phyloP scores from a whole-genome alignment of 2,329 filamentous ascomycete species.

The Grosmannia penicillata region DNA sequence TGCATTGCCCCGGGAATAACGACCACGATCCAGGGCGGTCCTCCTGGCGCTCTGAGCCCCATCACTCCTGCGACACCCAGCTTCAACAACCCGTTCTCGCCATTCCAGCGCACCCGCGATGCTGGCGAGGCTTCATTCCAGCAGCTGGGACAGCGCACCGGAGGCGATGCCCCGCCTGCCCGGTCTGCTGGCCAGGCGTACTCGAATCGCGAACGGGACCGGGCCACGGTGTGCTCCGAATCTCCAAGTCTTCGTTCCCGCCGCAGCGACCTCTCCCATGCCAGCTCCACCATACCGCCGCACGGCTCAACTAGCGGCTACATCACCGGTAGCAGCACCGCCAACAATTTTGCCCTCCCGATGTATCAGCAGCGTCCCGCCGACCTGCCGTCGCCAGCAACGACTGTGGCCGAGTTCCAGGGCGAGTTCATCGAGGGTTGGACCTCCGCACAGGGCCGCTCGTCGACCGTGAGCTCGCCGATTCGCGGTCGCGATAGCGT shows the following conservation, averaged over 20 bases:
- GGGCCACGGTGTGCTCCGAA: constrained; percentile 38
- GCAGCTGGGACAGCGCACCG: constrained; percentile 21
- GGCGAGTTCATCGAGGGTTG: constrained; percentile 46
- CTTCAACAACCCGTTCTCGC: constrained; percentile 38
- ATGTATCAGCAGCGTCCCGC: constrained; percentile 23
- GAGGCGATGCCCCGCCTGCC: constrained; percentile 29
- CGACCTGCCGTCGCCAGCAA: constrained; percentile 42
- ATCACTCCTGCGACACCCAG: constrained; percentile 37
- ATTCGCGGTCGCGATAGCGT: constrained; percentile 38
- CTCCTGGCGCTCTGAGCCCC: constrained; percentile 27
- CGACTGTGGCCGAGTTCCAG: constrained; percentile 34
- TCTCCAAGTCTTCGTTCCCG: constrained; percentile 47
- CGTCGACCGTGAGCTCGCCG: constrained; percentile 43
- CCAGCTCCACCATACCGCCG: constrained; percentile 9
- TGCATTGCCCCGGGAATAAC: neutral
- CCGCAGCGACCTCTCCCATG: constrained; percentile 42
- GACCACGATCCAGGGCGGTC: constrained; percentile 22
- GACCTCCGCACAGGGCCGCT: constrained; percentile 43
- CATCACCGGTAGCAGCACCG: constrained; percentile 2
- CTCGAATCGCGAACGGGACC: constrained; percentile 34
- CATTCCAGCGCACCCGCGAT: constrained; percentile 1
- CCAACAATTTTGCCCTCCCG: constrained; percentile 4
- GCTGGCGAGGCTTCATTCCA: neutral
- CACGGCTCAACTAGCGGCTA: constrained; percentile 3
- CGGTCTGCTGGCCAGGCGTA: constrained; percentile 23